Percentiles rank a stretch among this genome's conserved stretches.
phyloP scores from a whole-genome alignment of 2,329 filamentous ascomycete species.

The Pseudogymnoascus sp. region DNA sequence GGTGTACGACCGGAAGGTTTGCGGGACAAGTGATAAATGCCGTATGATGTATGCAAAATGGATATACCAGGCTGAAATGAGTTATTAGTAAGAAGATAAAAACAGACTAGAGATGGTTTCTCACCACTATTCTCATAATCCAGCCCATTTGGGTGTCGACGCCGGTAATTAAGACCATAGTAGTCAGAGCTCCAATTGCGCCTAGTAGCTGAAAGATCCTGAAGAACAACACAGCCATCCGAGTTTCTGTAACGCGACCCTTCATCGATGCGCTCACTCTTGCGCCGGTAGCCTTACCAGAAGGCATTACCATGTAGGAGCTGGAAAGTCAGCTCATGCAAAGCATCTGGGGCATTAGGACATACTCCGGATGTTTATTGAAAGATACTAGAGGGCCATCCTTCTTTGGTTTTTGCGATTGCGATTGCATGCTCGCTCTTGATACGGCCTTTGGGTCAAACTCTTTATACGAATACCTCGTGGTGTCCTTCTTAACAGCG shows the following conservation, averaged over 20 bases:
- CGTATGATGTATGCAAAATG: constrained; percentile 65
- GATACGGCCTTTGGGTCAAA: constrained; percentile 87
- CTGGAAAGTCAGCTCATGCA: constrained; percentile 17
- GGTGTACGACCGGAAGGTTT: constrained; percentile 65
- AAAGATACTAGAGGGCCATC: constrained; percentile 73
- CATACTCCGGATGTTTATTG: constrained; percentile 81
- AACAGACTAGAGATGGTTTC: constrained; percentile 27
- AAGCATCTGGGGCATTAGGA: constrained; percentile 14
- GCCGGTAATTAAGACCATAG: constrained; percentile 69
- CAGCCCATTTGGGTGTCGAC: constrained; percentile 59
- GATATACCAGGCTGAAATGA: constrained; percentile 64
- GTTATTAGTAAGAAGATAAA: constrained; percentile 18
- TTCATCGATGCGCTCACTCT: constrained; percentile 67
- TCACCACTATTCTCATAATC: constrained; percentile 70
- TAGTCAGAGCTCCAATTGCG: constrained; percentile 62
- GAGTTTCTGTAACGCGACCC: constrained; percentile 59
- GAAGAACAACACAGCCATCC: constrained; percentile 62
- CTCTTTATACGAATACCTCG: constrained; percentile 42
- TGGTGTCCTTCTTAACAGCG: constrained; percentile 37
- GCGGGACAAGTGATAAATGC: constrained; percentile 69
- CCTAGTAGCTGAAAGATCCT: constrained; percentile 60
- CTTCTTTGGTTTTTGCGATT: constrained; percentile 54
- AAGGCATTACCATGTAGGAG: constrained; percentile 56
- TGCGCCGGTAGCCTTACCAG: constrained; percentile 52
- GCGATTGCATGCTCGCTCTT: constrained; percentile 65